phyloP scores from a whole-genome alignment of 148 eudicot species.

The Diospyros lotus region DNA sequence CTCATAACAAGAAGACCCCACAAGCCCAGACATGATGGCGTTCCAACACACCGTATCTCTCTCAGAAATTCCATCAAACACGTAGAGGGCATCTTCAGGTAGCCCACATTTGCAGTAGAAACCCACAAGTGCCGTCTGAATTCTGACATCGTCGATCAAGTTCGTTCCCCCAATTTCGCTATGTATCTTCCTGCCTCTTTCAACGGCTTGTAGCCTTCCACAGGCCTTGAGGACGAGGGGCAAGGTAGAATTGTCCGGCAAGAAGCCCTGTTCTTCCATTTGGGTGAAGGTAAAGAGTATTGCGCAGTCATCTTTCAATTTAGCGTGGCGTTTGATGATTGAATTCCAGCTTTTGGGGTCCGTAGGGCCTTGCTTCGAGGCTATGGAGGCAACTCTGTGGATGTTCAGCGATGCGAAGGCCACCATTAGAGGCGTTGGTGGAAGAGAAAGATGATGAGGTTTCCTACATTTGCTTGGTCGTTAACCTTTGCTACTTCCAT shows the following conservation, averaged over 20 bases:
- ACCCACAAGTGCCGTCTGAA: conserved; percentile 39
- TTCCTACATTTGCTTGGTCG: too few relatives aligned
- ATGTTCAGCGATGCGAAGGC: conserved; percentile 3
- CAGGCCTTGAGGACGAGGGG: conserved; percentile 53
- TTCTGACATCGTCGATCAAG: conserved; percentile 32
- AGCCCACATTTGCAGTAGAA: conserved; percentile 53
- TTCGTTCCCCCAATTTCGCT: conserved; percentile 2
- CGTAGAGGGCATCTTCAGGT: conserved; percentile 28
- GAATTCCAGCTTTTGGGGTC: conserved; percentile 41
- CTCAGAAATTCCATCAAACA: conserved; percentile 40
- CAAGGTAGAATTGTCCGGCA: conserved; percentile 22
- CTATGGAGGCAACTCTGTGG: conserved; percentile 3
- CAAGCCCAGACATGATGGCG: conserved; percentile 50
- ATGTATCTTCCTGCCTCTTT: conserved; percentile 41
- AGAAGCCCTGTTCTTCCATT: conserved; percentile 35
- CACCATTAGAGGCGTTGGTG: conserved; percentile 10
- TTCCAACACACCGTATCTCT: conserved; percentile 62
- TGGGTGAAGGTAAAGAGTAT: conserved; percentile 33
- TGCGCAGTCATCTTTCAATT: conserved; percentile 33
- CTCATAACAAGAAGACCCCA: conserved; percentile 29
- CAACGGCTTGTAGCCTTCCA: conserved; percentile 31
- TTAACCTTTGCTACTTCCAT: too few relatives aligned
- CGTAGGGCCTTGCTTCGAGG: not conserved
- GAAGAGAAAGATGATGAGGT: too few relatives aligned
- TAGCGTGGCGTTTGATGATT: conserved; percentile 30